Base-by-base conservation (phyloP, 208 protist genomes). In the Herpetomonas samuelpessoai region DNA sequence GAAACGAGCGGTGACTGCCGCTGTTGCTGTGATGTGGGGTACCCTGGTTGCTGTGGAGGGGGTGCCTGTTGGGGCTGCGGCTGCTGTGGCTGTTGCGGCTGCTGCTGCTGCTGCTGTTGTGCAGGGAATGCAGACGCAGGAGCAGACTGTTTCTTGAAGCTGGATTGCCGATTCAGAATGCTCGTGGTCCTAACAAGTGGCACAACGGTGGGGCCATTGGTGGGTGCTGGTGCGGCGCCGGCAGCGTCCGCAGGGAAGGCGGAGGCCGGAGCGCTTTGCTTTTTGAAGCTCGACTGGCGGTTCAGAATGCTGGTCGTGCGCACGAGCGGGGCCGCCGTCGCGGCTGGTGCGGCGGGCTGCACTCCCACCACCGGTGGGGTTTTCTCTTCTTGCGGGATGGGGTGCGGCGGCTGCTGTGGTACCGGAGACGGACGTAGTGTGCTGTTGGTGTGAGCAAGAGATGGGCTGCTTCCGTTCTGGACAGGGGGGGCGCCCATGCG, bases 201-300 rank as follows among this genome's bases (percentile, higher is more conserved):
- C n/a, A n/a, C n/a, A n/a, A n/a, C n/a, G n/a, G n/a, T n/a, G n/a
- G n/a, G n/a, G n/a, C n/a, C n/a, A n/a, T n/a, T n/a, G n/a, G n/a
- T n/a, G n/a, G n/a, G n/a, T n/a, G n/a, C n/a, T n/a, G n/a, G n/a
- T n/a, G n/a, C n/a, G n/a, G n/a, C n/a, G n/a, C n/a, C n/a, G n/a
- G n/a, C n/a, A n/a, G n/a, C n/a, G n/a, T 41, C 9, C 35, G 35
- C 9, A 41, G 35, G 48, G 39, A 46, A 28, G 35, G 54, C 54
- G 48, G 53, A 3, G 41, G 47, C 35, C 44, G 46, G 28, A 18
- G 62, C 57, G 49, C 4, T 51, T 35, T 39, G 26, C 47, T 64
- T 71, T 39, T 58, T 64, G 65, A 71, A 71, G 50, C 65, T 72
- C 1, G 66, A 72, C 2, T 52, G 47, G 45, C 51, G 57, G 12